Evolutionary conservation across 2,329 filamentous ascomycete genomes (phyloP), one percentile per base, ranked within the genome.

Genomic region (Neofusicoccum parvum): DNA sequence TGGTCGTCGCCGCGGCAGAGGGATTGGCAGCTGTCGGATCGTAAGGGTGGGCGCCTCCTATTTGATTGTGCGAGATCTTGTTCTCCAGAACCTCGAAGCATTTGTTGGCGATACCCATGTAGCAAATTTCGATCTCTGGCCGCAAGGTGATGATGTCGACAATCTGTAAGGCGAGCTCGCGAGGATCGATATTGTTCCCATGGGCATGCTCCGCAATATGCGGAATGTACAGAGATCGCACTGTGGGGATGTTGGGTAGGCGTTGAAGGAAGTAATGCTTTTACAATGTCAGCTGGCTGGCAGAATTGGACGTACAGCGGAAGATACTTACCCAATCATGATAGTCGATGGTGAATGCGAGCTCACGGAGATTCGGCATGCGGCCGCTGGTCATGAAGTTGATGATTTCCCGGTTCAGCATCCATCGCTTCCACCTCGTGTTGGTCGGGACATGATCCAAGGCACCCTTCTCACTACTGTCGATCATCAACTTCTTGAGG

Each of bases 41-140:
- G 27, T 60, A 60, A 15, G 32, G 32, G 7, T 60, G 56, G 5
- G 62, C 14, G 20, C 39, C 50, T 39, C 75, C 72, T 36, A 76
- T 68, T 43, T 78, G 74, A 64, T 74, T 75, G 62, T 85, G 82
- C 12, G 80, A 82, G 2, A 79, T 79, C 54, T 83, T 80, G 59
- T 83, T 84, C 75, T 95, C 92, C 7, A 93, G 78, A 37, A 95
- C 90, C 75, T 95, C 92, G 72, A 91, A 95, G 76, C 92, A 95
- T 76, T 93, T 94, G 46, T 81, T 82, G n/a, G 84, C 84, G 63
- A 95, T 86, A 17, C 90, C 92, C 70, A 94, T 85, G 72, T 94
- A 94, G 75, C 88, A 92, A 14, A 95, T 82, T 72, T 90, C 88
- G 32, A 94, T 86, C 70, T 94, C 90, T 0, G 90, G 90, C 4